Evolutionary conservation across 2,329 filamentous ascomycete species (phyloP).

Genomic region (Neofusicoccum umdonicola): DNA sequence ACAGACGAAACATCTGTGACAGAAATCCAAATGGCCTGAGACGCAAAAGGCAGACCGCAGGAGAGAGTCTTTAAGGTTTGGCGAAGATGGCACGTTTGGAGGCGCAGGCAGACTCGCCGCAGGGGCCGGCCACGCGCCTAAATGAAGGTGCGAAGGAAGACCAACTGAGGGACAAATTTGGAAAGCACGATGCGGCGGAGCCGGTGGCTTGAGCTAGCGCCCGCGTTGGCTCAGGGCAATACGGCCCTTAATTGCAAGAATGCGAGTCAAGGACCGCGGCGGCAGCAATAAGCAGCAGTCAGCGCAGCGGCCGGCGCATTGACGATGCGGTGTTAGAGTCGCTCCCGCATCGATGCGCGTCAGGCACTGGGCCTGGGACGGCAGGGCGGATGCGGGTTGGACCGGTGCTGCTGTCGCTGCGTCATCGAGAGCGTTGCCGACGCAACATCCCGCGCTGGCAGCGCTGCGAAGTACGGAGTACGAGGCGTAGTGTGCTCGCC

Average conservation of each 20-base stretch:
- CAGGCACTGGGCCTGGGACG: not conserved
- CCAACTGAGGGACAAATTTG: not conserved
- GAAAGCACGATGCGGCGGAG: slow-evolving; percentile 8
- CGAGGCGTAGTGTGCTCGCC: too few relatives aligned
- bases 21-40: not conserved
- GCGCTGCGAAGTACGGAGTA: too few relatives aligned
- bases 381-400: not conserved
- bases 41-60: not conserved
- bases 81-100: not conserved
- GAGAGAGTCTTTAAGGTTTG: not conserved
- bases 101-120: not conserved
- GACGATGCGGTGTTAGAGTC: too few relatives aligned
- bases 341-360: not conserved
- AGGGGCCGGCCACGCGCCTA: not conserved
- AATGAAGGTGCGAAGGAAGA: slow-evolving; percentile 2
- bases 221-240: not conserved
- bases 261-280: not conserved
- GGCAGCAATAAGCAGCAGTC: not conserved
- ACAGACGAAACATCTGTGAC: not conserved
- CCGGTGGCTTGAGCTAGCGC: not conserved
- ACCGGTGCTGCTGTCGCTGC: not conserved
- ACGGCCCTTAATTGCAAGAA: not conserved
- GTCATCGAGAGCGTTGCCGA: too few relatives aligned
- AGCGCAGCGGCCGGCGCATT: too few relatives aligned
- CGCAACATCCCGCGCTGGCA: too few relatives aligned